A percentile compares a stretch with the other conserved stretches of the same genome.
These are phyloP conservation scores for Fusarium siculi DNA, from an alignment of 2,329 filamentous ascomycete genomes.

Conservation along the genomic window DNA sequence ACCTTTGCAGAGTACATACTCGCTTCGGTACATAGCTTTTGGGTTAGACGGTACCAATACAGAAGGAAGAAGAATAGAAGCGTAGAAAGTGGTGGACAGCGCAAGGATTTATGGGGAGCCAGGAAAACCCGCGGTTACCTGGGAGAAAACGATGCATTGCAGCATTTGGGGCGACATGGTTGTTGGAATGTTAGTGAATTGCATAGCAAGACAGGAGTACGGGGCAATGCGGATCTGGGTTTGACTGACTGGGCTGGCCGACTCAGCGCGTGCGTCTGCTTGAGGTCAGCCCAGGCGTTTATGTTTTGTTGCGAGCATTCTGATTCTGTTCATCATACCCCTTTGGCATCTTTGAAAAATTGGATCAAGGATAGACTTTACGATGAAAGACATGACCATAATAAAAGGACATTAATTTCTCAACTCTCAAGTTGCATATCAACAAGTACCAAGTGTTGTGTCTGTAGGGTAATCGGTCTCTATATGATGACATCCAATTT, in stretches of 20 bases:
- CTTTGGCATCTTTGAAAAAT: slow-evolving; percentile 42
- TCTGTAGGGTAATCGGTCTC: slow-evolving; percentile 4
- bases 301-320: slow-evolving; percentile 45
- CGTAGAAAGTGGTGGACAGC: slow-evolving; percentile 6
- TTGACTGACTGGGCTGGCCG: slow-evolving; percentile 27
- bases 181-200: slow-evolving; percentile 48
- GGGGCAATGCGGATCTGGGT: slow-evolving; percentile 38
- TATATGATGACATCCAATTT: no score
- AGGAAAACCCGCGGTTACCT: slow-evolving; percentile 23
- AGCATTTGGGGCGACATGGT: slow-evolving; percentile 44
- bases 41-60: slow-evolving; percentile 34
- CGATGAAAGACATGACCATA: slow-evolving; percentile 41
- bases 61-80: slow-evolving; percentile 21
- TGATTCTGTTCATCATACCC: slow-evolving; percentile 46
- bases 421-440: neutral
- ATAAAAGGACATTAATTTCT: slow-evolving; percentile 38
- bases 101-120: slow-evolving; percentile 36
- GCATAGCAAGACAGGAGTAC: slow-evolving; percentile 47
- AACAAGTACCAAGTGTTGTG: neutral
- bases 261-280: slow-evolving; percentile 17
- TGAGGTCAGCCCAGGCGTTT: slow-evolving; percentile 23
- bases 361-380: slow-evolving; percentile 44
- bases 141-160: slow-evolving; percentile 35
- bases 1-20: slow-evolving; percentile 29
- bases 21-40: slow-evolving; percentile 43